Evolutionary conservation across 495 filamentous ascomycete species (phyloP).

Genomic region (Lasiosphaeria ovina): DNA sequence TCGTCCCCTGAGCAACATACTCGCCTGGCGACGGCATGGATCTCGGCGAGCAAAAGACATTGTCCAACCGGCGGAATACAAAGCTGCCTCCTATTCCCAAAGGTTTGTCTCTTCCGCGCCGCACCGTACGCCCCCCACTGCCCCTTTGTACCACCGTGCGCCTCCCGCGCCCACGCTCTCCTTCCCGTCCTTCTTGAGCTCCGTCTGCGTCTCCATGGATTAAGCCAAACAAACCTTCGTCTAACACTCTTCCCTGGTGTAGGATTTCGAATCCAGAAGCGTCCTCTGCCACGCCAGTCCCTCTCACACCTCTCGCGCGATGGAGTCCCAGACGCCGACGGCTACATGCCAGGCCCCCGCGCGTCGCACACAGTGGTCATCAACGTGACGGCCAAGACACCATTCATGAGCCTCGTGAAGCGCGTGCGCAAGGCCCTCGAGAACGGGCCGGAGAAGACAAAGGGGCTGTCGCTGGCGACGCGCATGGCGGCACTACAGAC

Average conservation of each 20-base stretch:
- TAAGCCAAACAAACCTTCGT: background rate
- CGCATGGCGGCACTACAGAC: conserved; percentile 40
- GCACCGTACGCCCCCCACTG: background rate
- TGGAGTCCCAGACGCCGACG: conserved; percentile 62
- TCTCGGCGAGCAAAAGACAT: background rate
- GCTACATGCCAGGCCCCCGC: conserved; percentile 56
- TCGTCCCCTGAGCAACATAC: background rate
- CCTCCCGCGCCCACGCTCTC: background rate
- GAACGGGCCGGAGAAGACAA: conserved; percentile 46
- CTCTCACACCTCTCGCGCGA: background rate
- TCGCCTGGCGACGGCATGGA: background rate
- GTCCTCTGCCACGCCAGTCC: conserved; percentile 18
- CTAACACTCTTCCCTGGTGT: conserved; percentile 1
- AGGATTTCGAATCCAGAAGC: conserved; percentile 32
- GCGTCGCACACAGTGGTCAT: conserved; percentile 53
- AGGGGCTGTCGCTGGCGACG: conserved; percentile 38
- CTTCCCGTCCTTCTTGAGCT: background rate
- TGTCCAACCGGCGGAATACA: conserved; percentile 26
- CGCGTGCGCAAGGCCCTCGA: conserved; percentile 74
- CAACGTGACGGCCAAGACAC: conserved; percentile 73
- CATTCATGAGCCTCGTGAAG: conserved; percentile 80
- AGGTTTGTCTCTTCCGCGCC: conserved; percentile 30
- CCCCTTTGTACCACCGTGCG: background rate
- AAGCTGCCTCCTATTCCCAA: conserved; percentile 50
- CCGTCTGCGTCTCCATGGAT: too few relatives aligned